Percentiles rank a stretch among this genome's conserved stretches.
Evolutionary conservation across 352 stramenopile species (phyloP).

Genomic region (Phytopythium litorale): DNA sequence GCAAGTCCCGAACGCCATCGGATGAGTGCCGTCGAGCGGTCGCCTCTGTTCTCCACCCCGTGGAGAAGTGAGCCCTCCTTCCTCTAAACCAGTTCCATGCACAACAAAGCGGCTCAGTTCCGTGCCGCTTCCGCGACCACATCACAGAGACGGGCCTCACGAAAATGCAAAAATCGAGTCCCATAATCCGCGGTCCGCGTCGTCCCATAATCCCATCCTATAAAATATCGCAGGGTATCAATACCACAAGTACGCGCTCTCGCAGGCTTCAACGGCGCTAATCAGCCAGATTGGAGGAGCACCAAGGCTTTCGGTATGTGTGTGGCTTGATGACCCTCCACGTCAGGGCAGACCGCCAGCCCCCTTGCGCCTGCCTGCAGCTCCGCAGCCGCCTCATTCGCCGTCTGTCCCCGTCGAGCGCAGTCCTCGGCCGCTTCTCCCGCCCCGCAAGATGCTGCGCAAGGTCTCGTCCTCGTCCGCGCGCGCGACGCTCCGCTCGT

Average conservation of each 20-base stretch:
- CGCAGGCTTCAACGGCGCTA: background rate
- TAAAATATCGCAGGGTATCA: conserved; percentile 3
- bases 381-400: conserved; percentile 9
- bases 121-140: too few species aligned
- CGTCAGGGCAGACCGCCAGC: background rate
- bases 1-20: background rate
- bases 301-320: background rate
- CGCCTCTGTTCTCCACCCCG: too few species aligned
- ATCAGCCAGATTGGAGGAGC: background rate
- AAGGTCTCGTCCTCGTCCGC: conserved; percentile 15
- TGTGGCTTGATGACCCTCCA: background rate
- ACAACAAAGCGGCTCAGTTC: too few species aligned
- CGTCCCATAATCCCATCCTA: conserved; percentile 4
- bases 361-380: background rate
- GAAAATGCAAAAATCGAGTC: background rate
- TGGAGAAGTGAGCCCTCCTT: too few species aligned
- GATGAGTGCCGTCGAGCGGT: background rate
- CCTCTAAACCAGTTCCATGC: too few species aligned
- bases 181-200: background rate
- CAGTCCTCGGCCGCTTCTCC: background rate
- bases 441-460: conserved; percentile 18
- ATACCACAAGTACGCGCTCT: background rate
- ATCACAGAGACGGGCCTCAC: background rate
- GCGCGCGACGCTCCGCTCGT: conserved; percentile 13
- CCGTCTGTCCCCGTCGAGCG: conserved; percentile 11